Base-by-base conservation (phyloP, 2,329 filamentous ascomycete genomes). In the Colletotrichum sp. region DNA sequence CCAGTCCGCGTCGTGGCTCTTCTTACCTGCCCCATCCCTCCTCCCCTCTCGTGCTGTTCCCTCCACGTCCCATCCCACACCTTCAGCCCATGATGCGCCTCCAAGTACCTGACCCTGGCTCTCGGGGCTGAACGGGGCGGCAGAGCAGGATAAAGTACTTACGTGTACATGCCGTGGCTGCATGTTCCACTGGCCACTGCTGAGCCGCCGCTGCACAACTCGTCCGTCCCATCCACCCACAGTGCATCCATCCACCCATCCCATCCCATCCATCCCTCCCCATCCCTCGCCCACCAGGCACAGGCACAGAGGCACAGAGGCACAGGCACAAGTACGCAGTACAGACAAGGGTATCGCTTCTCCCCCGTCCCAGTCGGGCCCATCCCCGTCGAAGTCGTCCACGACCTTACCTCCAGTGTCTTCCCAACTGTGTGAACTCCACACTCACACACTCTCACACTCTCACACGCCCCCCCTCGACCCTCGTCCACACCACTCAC, bases 181-280 rank as follows among this genome's bases (percentile, higher is more conserved):
- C 68, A 62, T 69, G 72, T 57, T 22, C 68, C 32, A 72, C 72
- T 72, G 48, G 68, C 60, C 18, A 5, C 39, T 72, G 36, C 60
- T 75, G 67, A 75, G 72, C 72, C 68, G 71, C 66, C 57, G 72
- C 66, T 75, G 59, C 59, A 71, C 52, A 72, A 26, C 32, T 39
- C 48, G 30, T 57, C 48, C 62, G 39, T 66, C 62, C n/a, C 66
- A 44, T 39, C 36, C 36, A 39, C 16, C 36, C 36, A 39, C 36
- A 18, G 36, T 39, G 16, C 36, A 18, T 39, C 36, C 36, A 39
- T 24, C 66, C 66, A 36, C 6, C 65, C 57, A 34, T 34, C 65
- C 57, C 52, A 30, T 34, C 26, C 48, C 30, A 34, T 59, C 24
- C 22, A 44, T 44, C 36, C 36, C 36, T 55, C 44, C 10, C 32